Evolutionary conservation across 768 basidiomycete genomes (phyloP).

Genomic region (Pisolithus marmoratus): DNA sequence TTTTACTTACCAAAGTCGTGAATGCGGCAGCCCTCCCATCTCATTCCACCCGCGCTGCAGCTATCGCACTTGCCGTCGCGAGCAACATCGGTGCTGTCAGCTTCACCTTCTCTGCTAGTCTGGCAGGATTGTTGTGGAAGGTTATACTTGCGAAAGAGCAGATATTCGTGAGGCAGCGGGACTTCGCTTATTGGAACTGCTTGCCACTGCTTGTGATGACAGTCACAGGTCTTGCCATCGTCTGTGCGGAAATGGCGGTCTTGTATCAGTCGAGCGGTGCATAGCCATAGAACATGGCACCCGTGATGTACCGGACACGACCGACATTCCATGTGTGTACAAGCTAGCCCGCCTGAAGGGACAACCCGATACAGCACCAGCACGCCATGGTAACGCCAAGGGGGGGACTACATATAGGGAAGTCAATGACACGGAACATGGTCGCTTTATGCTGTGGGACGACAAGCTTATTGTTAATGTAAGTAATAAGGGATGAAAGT

Average conservation of each 20-base stretch:
- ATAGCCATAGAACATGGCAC: not conserved
- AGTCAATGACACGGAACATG: too few relatives aligned
- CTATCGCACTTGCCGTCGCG: constrained; percentile 74
- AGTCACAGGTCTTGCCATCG: constrained; percentile 57
- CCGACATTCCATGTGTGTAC: too few relatives aligned
- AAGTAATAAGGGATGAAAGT: too few relatives aligned
- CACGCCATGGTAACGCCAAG: too few relatives aligned
- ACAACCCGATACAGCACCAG: too few relatives aligned
- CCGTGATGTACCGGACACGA: too few relatives aligned
- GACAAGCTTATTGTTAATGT: too few relatives aligned
- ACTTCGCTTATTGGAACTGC: constrained; percentile 72
- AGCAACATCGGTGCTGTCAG: constrained; percentile 90
- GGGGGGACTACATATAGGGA: too few relatives aligned
- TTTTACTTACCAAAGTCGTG: constrained; percentile 78
- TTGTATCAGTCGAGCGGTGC: constrained; percentile 24
- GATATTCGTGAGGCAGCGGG: constrained; percentile 50
- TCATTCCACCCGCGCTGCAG: constrained; percentile 46
- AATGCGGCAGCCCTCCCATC: constrained; percentile 37
- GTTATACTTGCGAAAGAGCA: constrained; percentile 69
- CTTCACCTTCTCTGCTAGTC: constrained; percentile 81
- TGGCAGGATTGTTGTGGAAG: constrained; percentile 85
- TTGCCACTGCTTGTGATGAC: constrained; percentile 64
- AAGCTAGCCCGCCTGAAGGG: too few relatives aligned
- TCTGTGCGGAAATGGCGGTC: constrained; percentile 72
- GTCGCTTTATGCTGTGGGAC: too few relatives aligned